Percentiles rank a stretch among this genome's conserved stretches.
These are phyloP conservation scores for Arthrobotrys conoides DNA, from an alignment of 2,329 filamentous ascomycete genomes.

Conservation along the genomic window DNA sequence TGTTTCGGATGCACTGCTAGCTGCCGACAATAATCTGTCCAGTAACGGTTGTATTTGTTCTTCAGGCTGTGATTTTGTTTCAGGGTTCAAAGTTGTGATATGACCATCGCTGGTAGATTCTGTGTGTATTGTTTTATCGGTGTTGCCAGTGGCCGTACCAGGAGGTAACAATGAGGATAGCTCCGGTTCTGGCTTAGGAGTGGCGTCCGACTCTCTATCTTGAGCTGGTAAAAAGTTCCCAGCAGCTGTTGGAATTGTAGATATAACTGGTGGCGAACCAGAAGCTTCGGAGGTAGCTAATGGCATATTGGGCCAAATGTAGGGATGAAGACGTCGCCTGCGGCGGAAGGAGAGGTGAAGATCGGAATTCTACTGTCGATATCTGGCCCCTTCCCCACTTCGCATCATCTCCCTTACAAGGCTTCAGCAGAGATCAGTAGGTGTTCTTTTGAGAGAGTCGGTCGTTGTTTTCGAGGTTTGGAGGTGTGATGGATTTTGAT, in stretches of 20 bases:
- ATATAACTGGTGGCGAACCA: conserved; percentile 22
- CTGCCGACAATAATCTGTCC: conserved; percentile 39
- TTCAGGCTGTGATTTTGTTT: conserved; percentile 16
- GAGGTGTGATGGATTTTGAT: conserved; percentile 10
- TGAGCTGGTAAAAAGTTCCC: conserved; percentile 9
- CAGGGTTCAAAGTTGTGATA: background rate
- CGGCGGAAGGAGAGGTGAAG: conserved; percentile 12
- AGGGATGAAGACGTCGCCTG: conserved; percentile 25
- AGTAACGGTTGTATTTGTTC: conserved; percentile 24
- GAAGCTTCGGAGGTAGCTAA: conserved; percentile 39
- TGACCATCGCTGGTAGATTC: conserved; percentile 11
- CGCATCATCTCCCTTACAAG: conserved; percentile 45
- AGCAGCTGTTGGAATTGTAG: conserved; percentile 18
- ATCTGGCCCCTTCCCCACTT: conserved; percentile 37
- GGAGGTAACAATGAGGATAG: conserved; percentile 9
- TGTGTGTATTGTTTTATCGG: conserved; percentile 8
- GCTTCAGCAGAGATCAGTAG: conserved; percentile 1
- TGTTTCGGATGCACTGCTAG: conserved; percentile 50
- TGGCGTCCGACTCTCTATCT: conserved; percentile 39
- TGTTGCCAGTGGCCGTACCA: conserved; percentile 11
- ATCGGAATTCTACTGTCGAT: conserved; percentile 41
- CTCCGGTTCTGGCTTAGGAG: conserved; percentile 28
- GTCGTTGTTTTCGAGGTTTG: conserved; percentile 5
- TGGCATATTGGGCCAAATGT: conserved; percentile 43
- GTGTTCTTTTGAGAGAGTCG: background rate